A percentile compares a stretch with the other conserved stretches of the same genome.
Evolutionary conservation across 1,284 basidiomycete genomes (phyloP).

Genomic region (Abortiporus biennis): DNA sequence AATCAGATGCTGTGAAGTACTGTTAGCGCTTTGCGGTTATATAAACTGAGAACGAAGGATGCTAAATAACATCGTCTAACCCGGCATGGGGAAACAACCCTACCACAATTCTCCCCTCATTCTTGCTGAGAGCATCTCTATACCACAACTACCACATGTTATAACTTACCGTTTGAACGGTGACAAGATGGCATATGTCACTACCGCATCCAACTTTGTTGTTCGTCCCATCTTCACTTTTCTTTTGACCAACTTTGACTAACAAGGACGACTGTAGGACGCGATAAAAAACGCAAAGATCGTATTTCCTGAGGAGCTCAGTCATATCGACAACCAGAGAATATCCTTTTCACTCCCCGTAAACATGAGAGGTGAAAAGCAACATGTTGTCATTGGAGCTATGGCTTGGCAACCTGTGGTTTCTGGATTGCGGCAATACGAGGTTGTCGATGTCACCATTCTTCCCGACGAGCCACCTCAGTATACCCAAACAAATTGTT

Average conservation of each 20-base stretch:
- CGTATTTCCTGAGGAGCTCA: constrained; percentile 42
- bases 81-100: no score
- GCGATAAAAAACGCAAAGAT: constrained; percentile 46
- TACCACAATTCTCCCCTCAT: no score
- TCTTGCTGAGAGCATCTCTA: no score
- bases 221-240: constrained; percentile 24
- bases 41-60: no score
- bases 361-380: constrained; percentile 25
- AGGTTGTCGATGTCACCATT: constrained; percentile 46
- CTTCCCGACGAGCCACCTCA: constrained; percentile 12
- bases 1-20: no score
- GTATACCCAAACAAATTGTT: constrained; percentile 12
- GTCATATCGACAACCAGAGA: constrained; percentile 28
- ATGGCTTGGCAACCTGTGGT: constrained; percentile 49
- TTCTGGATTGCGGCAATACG: constrained; percentile 39
- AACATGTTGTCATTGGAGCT: constrained; percentile 43
- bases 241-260: neutral
- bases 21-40: no score
- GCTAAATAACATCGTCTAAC: no score
- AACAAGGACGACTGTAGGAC: no score
- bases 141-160: no score
- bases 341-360: constrained; percentile 42
- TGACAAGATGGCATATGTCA: constrained; percentile 48
- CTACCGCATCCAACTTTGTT: constrained; percentile 37
- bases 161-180: constrained; percentile 46